Percentiles rank a stretch among this genome's conserved stretches.
Evolutionary conservation across 2,329 filamentous ascomycete genomes (phyloP).

Genomic region (Fusarium tjaetaba): DNA sequence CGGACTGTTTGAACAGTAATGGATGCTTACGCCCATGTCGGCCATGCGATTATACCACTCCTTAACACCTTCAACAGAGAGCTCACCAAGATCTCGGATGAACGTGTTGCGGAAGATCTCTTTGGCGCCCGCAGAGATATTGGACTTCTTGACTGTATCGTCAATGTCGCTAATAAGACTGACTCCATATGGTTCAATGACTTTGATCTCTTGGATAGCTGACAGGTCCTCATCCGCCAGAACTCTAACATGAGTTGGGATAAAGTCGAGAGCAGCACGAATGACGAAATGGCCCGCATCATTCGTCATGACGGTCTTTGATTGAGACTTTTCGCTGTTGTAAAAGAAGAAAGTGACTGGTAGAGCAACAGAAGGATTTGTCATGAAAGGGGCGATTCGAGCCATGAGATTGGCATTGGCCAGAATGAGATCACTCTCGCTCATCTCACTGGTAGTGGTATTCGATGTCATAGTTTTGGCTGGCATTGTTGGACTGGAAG

Average conservation of each 20-base stretch:
- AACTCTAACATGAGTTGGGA: conserved; percentile 89
- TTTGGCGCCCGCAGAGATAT: conserved; percentile 84
- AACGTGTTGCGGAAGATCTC: conserved; percentile 98
- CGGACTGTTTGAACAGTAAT: conserved; percentile 99
- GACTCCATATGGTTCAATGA: conserved; percentile 82
- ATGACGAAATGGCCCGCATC: conserved; percentile 88
- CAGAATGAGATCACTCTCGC: conserved; percentile 75
- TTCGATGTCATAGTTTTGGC: conserved; percentile 45
- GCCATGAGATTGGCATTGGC: conserved; percentile 92
- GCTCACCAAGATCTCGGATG: conserved; percentile 81
- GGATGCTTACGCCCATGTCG: conserved; percentile 83
- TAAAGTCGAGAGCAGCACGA: conserved; percentile 84
- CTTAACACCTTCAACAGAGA: conserved; percentile 85
- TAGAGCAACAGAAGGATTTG: conserved; percentile 78
- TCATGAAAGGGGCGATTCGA: conserved; percentile 88
- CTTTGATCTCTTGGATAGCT: conserved; percentile 77
- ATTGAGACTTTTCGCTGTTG: conserved; percentile 83
- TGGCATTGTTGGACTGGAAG: conserved; percentile 56
- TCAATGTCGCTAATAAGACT: conserved; percentile 98
- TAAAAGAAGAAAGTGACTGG: conserved; percentile 96
- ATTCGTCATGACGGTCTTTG: conserved; percentile 85
- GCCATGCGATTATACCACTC: conserved; percentile 89
- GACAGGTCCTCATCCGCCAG: conserved; percentile 88
- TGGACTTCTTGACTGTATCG: conserved; percentile 96
- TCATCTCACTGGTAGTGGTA: conserved; percentile 68